Conservation (phyloP, 2,329 filamentous ascomycete genomes). For the Pestalotiopsis sp. region DNA sequence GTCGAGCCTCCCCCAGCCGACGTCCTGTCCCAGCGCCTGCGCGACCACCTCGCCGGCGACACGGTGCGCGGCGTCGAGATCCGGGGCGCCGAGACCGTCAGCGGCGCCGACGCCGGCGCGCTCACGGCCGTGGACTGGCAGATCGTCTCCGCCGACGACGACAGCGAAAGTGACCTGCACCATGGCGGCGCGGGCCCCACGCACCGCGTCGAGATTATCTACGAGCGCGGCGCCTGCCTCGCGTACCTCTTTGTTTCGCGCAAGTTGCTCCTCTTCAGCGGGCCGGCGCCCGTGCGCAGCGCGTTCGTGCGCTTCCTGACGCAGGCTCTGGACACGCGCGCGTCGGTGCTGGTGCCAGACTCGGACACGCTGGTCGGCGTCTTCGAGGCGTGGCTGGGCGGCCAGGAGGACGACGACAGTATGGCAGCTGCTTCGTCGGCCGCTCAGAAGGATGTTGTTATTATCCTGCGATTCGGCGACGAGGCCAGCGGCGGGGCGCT, state of each 20-base stretch:
- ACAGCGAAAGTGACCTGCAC: neutral
- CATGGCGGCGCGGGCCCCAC: constrained; percentile 3
- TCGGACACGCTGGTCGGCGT: constrained; percentile 51
- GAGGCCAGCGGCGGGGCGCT: constrained; percentile 37
- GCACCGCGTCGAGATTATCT: neutral
- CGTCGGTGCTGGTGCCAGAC: constrained; percentile 51
- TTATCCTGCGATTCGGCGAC: constrained; percentile 55
- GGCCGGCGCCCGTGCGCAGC: constrained; percentile 55
- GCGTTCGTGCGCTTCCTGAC: constrained; percentile 55
- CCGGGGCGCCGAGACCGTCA: constrained; percentile 38
- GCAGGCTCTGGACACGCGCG: constrained; percentile 58
- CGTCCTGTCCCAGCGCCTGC: constrained; percentile 48
- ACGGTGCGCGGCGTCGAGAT: constrained; percentile 63
- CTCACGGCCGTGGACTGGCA: constrained; percentile 26
- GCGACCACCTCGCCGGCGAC: constrained; percentile 59
- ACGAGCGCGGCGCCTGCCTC: constrained; percentile 1
- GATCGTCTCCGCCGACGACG: neutral
- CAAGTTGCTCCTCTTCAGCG: constrained; percentile 56
- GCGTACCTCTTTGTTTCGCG: constrained; percentile 44
- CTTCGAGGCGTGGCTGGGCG: constrained; percentile 55
- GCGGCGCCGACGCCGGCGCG: constrained; percentile 36
- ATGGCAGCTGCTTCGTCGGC: constrained; percentile 27
- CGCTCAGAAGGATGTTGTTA: constrained; percentile 45
- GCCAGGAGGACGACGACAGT: constrained; percentile 34
- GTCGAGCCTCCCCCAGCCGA: constrained; percentile 37